phyloP scores from a whole-genome alignment of 2,329 filamentous ascomycete genomes.

The Aureobasidium namibiae region DNA sequence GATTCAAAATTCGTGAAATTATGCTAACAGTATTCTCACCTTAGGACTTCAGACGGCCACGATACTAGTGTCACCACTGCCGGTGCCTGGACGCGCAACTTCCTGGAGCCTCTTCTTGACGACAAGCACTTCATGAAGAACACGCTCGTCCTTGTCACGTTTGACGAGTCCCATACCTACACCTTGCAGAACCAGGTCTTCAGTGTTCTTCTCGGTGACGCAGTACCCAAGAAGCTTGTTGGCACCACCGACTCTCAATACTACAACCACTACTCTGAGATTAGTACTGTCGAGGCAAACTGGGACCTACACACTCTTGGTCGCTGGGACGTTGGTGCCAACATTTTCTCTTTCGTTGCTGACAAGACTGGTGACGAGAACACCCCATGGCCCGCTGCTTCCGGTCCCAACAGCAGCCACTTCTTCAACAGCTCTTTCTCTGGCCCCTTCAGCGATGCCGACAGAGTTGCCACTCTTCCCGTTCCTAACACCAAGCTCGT shows the following conservation, averaged over 20 bases:
- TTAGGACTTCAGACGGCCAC: slow-evolving; percentile 60
- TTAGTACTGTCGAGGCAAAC: slow-evolving; percentile 38
- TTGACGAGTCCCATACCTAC: slow-evolving; percentile 71
- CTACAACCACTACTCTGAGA: slow-evolving; percentile 41
- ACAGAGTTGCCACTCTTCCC: slow-evolving; percentile 21
- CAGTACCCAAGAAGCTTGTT: slow-evolving; percentile 54
- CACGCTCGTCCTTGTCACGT: slow-evolving; percentile 67
- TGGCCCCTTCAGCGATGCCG: slow-evolving; percentile 24
- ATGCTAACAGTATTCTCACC: neutral
- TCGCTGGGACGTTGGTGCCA: slow-evolving; percentile 40
- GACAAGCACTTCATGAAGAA: slow-evolving; percentile 66
- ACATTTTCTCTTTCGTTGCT: slow-evolving; percentile 34
- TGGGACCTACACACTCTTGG: slow-evolving; percentile 38
- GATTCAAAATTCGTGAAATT: neutral
- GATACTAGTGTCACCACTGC: slow-evolving; percentile 63
- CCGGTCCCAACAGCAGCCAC: slow-evolving; percentile 18
- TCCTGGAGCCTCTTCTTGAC: slow-evolving; percentile 61
- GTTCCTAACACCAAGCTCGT: slow-evolving; percentile 23
- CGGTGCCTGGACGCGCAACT: slow-evolving; percentile 58
- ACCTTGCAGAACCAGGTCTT: slow-evolving; percentile 59
- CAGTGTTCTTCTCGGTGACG: slow-evolving; percentile 64
- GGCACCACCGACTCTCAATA: slow-evolving; percentile 61
- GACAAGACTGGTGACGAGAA: slow-evolving; percentile 28
- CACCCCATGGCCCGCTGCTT: slow-evolving; percentile 20
- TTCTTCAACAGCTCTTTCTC: slow-evolving; percentile 28